Evolutionary conservation across 768 basidiomycete genomes (phyloP), one percentile per base, ranked within the genome.

Genomic region (Naganishia vishniacii): DNA sequence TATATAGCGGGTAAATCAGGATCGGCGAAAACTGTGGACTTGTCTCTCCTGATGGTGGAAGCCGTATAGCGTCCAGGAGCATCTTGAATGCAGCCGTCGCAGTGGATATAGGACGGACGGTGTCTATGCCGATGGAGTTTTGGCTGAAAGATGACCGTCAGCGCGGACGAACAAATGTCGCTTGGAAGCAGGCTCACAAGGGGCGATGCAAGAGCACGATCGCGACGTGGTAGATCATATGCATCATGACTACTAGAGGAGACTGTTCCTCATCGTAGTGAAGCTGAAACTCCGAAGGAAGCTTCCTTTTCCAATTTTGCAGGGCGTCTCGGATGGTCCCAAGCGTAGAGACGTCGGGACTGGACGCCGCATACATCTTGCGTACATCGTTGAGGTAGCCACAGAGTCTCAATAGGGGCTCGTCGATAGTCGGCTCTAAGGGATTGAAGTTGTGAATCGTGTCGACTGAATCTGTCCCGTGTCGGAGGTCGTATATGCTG

Each of bases 151-250:
- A n/a, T 28, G 15, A 1, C 26, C 28, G 11, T 42, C 16, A 6
- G 29, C 32, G n/a, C 20, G 11, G 32, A 31, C 15, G 26, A 49
- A 29, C 20, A 11, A 31, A 28, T 28, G 15, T 5, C 13, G 16
- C 23, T n/a, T 16, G 16, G 28, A 23, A 23, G 15, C 20, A 16
- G 49, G 15, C 64, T 65, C 40, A 65, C 64, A 61, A 66, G 31
- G 59, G 65, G 18, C 65, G 59, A 29, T 61, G 61, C 28, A 66
- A 40, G 28, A 66, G 42, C 9, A 66, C 48, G 18, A 62, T 32
- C 12, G 65, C 59, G 20, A 60, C 49, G 31, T 66, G 60, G 51
- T 66, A 60, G 16, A 60, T 61, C 65, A 66, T 44, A 34, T 66
- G 65, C 49, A 66, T 48, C 20, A 34, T 47, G 16, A 61, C 48